Percentiles rank a stretch among this genome's conserved stretches.
phyloP scores from a whole-genome alignment of 345 rosid species.

The Citrus reticulata region DNA sequence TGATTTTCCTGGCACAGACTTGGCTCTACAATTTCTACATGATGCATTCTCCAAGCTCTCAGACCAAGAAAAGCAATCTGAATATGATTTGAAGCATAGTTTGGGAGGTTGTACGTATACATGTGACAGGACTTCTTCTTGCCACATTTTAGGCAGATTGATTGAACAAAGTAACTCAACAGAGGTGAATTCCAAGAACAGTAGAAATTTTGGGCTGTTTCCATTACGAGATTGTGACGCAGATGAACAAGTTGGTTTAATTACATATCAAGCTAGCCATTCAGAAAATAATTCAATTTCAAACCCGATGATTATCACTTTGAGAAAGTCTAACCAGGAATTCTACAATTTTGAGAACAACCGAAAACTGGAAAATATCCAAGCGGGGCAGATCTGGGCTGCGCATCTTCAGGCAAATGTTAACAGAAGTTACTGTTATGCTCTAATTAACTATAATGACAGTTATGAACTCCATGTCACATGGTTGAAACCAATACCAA shows the following conservation, averaged over 20 bases:
- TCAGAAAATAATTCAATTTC: neutral
- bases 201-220: neutral
- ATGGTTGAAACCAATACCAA: constrained; percentile 3
- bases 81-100: neutral
- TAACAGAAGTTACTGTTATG: neutral
- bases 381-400: constrained; percentile 4
- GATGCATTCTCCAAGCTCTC: constrained; percentile 13
- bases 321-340: constrained; percentile 1
- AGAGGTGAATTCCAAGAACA: neutral
- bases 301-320: neutral
- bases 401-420: neutral
- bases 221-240: neutral
- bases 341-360: constrained; percentile 3
- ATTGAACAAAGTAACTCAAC: neutral
- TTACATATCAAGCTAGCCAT: neutral
- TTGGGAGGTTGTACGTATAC: neutral
- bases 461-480: neutral
- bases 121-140: neutral
- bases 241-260: neutral
- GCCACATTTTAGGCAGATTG: neutral
- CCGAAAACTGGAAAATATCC: neutral
- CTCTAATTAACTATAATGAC: neutral
- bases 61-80: constrained; percentile 5
- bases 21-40: constrained; percentile 15
- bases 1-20: constrained; percentile 7